Base-by-base conservation (phyloP, 495 filamentous ascomycete genomes). In the Chaetomium cochliodes region DNA sequence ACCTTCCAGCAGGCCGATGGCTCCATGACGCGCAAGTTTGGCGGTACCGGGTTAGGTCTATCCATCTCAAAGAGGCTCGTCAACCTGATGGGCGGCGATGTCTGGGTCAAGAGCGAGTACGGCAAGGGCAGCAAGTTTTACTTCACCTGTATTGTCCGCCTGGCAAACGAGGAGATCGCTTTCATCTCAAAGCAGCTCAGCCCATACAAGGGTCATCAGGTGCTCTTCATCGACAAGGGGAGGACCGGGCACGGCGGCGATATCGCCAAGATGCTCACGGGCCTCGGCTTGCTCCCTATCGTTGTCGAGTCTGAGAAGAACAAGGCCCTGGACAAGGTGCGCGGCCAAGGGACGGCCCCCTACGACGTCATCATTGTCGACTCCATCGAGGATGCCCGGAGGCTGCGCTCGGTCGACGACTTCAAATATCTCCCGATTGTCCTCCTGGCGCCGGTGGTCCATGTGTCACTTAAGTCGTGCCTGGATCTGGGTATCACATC, bases 1-100 rank as follows among this genome's bases (percentile, higher is more conserved):
- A 99, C 94, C 16, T 99, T 99, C 87, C 96, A 97, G 72, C 94
- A 99, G 79, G 94, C 94, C 12, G 94, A 99, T 78, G 94, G 94
- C 39, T 97, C 93, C 11, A 99, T 96, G 70, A 99, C 94, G 12
- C 84, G 94, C 65, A 92, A 96, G 69, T 99, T 99, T 72, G 94
- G 94, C 72, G 94, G 94, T 68, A 99, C 94, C 28, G 94, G 94
- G 62, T 84, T 99, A 26, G 94, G 94, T 65, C 81, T 99, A 44
- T 97, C 93, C 18, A 99, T 99, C 73, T 99, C 94, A 20, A 93
- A 96, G 80, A 86, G 92, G 66, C 80, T 99, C 39, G 94, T 98
- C 53, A 96, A 93, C 71, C 81, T 99, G 62, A 99, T 99, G 94
- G 91, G 94, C 65, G 94, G 94, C 76, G 90, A 92, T 70, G 90